Evolutionary conservation across 2,329 filamentous ascomycete genomes (phyloP), one percentile per base, ranked within the genome.

Genomic region (Colletotrichum australisinense): DNA sequence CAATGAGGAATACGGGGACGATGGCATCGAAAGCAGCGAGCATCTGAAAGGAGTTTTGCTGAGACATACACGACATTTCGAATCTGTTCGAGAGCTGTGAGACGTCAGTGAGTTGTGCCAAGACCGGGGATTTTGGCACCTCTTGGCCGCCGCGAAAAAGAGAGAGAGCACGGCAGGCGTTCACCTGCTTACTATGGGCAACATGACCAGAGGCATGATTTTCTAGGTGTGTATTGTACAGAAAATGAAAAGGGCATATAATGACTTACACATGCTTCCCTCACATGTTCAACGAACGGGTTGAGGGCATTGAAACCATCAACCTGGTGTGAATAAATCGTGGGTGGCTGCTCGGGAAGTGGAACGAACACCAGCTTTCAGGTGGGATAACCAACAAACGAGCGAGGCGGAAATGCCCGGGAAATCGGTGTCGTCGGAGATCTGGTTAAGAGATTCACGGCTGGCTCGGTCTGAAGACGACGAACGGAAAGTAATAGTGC

Each of bases 21-120:
- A 76, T 38, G 69, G 72, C 52, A 62, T 52, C 72, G 52, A 53
- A 62, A 67, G 67, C 35, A 64, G 57, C 67, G 67, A 73, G 53
- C 64, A 75, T 70, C 76, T 76, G 76, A 76, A 56, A 63, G 35
- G 55, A 60, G 28, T 67, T 57, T 62, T 52, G 65, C 28, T 63
- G 57, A 74, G 75, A 84, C 84, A 75, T 86, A 87, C 85, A 87
- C 84, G 81, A 83, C 84, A 86, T 87, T 87, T 83, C 83, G 83
- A 81, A 87, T 83, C 82, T 86, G 83, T 80, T 81, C 81, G 80
- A 87, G 85, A 82, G 85, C 85, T 87, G 79, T 77, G 72, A 80
- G 75, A 80, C 76, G 79, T 81, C 78, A 83, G 82, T 81, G 80
- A 75, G 68, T 46, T 75, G 74, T 79, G 80, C 80, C 80, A 81